Evolutionary conservation across 2,329 filamentous ascomycete species (phyloP).

Genomic region (Alternaria triticina): DNA sequence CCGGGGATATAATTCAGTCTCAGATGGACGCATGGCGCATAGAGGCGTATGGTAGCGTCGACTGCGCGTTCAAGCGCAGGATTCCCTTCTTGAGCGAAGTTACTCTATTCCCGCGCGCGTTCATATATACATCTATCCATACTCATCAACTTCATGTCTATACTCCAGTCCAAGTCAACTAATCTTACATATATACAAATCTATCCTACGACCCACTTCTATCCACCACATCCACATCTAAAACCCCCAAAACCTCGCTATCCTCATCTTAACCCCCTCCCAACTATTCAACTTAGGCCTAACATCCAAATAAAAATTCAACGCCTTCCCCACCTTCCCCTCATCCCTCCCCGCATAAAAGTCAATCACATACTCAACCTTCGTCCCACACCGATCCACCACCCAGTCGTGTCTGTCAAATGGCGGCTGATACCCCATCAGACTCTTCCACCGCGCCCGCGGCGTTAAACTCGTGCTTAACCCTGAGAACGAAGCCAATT

Average conservation of each 20-base stretch:
- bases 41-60: constrained; percentile 1
- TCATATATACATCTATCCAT: not conserved
- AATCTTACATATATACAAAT: not conserved
- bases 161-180: not conserved
- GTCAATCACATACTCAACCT: constrained; percentile 95
- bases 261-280: constrained; percentile 66
- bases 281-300: constrained; percentile 69
- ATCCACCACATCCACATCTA: constrained; percentile 27
- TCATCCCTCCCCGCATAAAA: constrained; percentile 81
- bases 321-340: constrained; percentile 51
- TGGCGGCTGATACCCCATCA: constrained; percentile 86
- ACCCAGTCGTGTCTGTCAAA: constrained; percentile 99
- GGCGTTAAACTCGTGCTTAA: constrained; percentile 71
- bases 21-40: constrained; percentile 13
- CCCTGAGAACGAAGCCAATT: constrained; percentile 83
- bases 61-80: not conserved
- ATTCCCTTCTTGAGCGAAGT: not conserved
- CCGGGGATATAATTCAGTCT: not conserved
- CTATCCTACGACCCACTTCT: not conserved
- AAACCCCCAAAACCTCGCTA: constrained; percentile 55
- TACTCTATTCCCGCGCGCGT: not conserved
- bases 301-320: constrained; percentile 71
- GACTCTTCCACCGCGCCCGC: constrained; percentile 78
- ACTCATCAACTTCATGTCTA: not conserved
- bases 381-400: constrained; percentile 84